Evolutionary conservation across 148 eudicot species (phyloP).

Genomic region (Silene latifolia): DNA sequence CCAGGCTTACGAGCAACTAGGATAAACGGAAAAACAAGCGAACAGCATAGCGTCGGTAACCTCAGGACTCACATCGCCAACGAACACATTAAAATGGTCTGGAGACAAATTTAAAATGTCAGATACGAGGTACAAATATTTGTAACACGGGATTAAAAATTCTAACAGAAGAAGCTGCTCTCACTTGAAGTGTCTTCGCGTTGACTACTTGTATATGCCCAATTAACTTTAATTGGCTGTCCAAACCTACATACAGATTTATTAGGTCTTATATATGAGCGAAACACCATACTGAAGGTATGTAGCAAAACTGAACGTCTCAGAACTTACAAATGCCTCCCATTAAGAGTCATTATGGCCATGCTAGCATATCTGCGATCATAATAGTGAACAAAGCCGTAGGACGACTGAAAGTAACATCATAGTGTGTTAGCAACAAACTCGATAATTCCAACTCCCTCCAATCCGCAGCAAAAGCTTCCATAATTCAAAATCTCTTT

Average conservation of each 20-base stretch:
- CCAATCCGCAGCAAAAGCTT: too few relatives aligned
- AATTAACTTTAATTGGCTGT: constrained; percentile 94
- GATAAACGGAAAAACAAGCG: constrained; percentile 83
- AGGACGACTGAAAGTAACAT: constrained; percentile 73
- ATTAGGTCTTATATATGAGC: constrained; percentile 13
- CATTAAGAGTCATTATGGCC: constrained; percentile 79
- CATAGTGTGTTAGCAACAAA: constrained; percentile 14
- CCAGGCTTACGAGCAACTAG: constrained; percentile 90
- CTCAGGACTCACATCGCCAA: constrained; percentile 98
- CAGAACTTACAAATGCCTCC: constrained; percentile 81
- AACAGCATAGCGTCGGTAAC: constrained; percentile 93
- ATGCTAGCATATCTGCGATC: constrained; percentile 90
- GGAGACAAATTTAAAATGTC: constrained; percentile 21
- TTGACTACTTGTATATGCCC: constrained; percentile 94
- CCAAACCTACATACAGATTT: constrained; percentile 64
- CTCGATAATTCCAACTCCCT: background rate
- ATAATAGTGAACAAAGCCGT: constrained; percentile 86
- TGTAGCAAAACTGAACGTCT: constrained; percentile 1
- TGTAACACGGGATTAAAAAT: background rate
- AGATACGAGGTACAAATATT: constrained; percentile 7
- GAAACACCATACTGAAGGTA: background rate
- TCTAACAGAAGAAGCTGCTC: constrained; percentile 22
- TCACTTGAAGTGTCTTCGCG: constrained; percentile 95
- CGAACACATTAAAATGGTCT: constrained; percentile 92
- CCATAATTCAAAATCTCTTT: background rate